Evolutionary conservation across 768 basidiomycete species (phyloP), one percentile per base, ranked within the genome.

Genomic region (Terana coerulea): DNA sequence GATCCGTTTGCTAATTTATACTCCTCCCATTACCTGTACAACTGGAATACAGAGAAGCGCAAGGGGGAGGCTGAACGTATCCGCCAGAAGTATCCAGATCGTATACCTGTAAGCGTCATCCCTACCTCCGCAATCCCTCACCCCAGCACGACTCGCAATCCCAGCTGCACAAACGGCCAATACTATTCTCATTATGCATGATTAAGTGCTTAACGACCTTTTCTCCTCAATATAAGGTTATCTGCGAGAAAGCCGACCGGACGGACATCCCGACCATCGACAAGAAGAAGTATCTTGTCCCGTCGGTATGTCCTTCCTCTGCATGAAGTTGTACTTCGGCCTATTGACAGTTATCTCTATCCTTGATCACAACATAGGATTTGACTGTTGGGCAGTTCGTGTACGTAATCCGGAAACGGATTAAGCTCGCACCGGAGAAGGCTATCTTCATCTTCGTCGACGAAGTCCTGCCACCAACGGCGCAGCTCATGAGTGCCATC

Each of bases 271-370:
- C 95, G 0, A 95, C 94, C 25, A 98, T 99, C 67, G 97, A 99
- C 80, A 99, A 99, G 90, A 98, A 99, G 94, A 99, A 99, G 78
- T 99, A 99, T 62, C 79, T 99, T 47, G 97, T 99, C 9, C 97
- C 97, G 37, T 95, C 94, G 49, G 95, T 95, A 64, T 63, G 88
- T 51, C 9, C 36, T 28, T 34, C 42, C 15, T 25, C 28, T n/a
- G n/a, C n/a, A n/a, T n/a, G n/a, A n/a, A n/a, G n/a, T 2, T 69
- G 36, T 43, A 19, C 36, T 22, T 37, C 43, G 43, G n/a, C n/a
- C n/a, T n/a, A n/a, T n/a, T n/a, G n/a, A n/a, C n/a, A n/a, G n/a
- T n/a, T 34, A 34, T 17, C 33, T 34, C 33, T 34, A 34, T 10
- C 19, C 39, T 19, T n/a, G n/a, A 40, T 40, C 39, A n/a, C n/a